Percentiles rank a stretch among this genome's conserved stretches.
Evolutionary conservation across 2,329 filamentous ascomycete genomes (phyloP).

Genomic region (Pseudogymnoascus sp.): DNA sequence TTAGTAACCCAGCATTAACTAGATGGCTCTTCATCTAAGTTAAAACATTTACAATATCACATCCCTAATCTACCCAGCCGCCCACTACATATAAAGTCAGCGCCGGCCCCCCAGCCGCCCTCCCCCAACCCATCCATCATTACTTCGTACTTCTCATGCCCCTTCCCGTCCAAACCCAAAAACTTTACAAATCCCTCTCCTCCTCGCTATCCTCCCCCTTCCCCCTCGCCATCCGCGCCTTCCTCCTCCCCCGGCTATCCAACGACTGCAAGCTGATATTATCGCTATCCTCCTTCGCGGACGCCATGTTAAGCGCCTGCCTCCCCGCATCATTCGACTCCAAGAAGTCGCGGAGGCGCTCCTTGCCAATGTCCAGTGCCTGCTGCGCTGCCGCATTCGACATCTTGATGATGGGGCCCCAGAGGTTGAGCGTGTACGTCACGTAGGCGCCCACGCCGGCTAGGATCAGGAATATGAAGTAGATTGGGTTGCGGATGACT

Average conservation of each 20-base stretch:
- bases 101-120: not conserved
- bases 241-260: slow-evolving; percentile 52
- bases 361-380: slow-evolving; percentile 84
- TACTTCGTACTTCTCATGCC: slow-evolving; percentile 1
- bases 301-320: slow-evolving; percentile 71
- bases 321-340: slow-evolving; percentile 79
- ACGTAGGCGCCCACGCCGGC: slow-evolving; percentile 72
- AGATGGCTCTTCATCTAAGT: not conserved
- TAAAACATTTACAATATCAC: slow-evolving; percentile 6
- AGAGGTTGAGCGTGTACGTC: slow-evolving; percentile 87
- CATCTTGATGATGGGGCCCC: slow-evolving; percentile 95
- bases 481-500: slow-evolving; percentile 90
- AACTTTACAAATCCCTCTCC: slow-evolving; percentile 1
- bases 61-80: not conserved
- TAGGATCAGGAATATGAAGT: slow-evolving; percentile 83
- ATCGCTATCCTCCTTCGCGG: slow-evolving; percentile 37
- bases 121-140: not conserved
- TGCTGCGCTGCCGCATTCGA: slow-evolving; percentile 79
- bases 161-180: not conserved
- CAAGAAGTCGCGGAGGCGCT: slow-evolving; percentile 81
- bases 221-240: slow-evolving; percentile 1
- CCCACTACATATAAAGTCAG: not conserved
- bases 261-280: slow-evolving; percentile 52
- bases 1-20: not conserved
- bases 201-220: slow-evolving; percentile 5